phyloP scores from a whole-genome alignment of 495 filamentous ascomycete genomes.

The Aspergillus bertholletiae region DNA sequence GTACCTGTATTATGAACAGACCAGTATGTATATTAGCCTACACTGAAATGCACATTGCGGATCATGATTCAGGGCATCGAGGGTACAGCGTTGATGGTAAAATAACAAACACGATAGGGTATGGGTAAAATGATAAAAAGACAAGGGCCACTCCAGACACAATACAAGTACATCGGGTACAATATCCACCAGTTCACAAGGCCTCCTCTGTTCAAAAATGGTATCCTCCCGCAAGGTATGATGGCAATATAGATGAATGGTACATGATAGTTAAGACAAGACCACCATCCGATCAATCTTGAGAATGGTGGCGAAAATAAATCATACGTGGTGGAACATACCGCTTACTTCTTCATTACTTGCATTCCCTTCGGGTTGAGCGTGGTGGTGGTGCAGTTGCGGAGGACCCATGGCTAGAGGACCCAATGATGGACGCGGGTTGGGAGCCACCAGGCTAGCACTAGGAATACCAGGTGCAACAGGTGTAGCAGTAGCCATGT shows the following conservation, averaged over 20 bases:
- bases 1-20: conserved; percentile 33
- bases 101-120: conserved; percentile 24
- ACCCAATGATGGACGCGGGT: conserved; percentile 48
- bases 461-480: conserved; percentile 49
- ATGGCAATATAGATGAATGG: background rate
- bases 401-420: conserved; percentile 62
- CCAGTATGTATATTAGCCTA: conserved; percentile 41
- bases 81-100: conserved; percentile 19
- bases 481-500: conserved; percentile 52
- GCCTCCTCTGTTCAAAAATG: background rate
- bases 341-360: conserved; percentile 83
- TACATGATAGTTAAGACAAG: conserved; percentile 3
- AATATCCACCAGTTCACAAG: conserved; percentile 8
- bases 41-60: conserved; percentile 27
- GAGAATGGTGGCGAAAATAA: conserved; percentile 17
- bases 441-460: conserved; percentile 43
- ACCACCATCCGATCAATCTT: conserved; percentile 6
- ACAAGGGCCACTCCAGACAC: conserved; percentile 10
- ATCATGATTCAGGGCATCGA: conserved; percentile 12
- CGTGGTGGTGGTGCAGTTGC: conserved; percentile 76
- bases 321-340: conserved; percentile 85
- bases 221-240: background rate
- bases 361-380: conserved; percentile 68
- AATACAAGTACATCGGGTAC: conserved; percentile 22
- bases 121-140: conserved; percentile 17